Evolutionary conservation across 2,329 filamentous ascomycete genomes (phyloP).

Genomic region (Trichoderma citrinoviride): DNA sequence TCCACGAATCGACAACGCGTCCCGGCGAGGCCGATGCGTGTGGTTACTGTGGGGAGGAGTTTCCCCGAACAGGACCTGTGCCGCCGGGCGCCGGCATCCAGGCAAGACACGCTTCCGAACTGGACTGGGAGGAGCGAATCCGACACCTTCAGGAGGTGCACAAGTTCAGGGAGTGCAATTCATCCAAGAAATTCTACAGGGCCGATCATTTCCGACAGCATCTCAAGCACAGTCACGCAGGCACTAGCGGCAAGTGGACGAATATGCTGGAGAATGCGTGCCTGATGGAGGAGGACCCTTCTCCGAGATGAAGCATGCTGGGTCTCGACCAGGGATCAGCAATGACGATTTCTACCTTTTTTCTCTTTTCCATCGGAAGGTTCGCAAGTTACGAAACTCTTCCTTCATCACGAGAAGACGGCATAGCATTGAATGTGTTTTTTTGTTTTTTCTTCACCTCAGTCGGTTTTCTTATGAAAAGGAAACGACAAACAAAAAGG

Average conservation of each 20-base stretch:
- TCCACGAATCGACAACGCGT: conserved; percentile 72
- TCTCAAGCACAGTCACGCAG: conserved; percentile 94
- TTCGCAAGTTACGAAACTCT: neutral
- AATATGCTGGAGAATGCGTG: conserved; percentile 97
- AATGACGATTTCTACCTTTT: neutral
- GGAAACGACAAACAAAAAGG: neutral
- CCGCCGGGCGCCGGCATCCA: conserved; percentile 37
- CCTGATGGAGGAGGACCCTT: conserved; percentile 78
- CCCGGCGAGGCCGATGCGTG: conserved; percentile 74
- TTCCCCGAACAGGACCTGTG: conserved; percentile 52
- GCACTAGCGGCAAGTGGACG: conserved; percentile 97
- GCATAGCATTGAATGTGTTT: conserved; percentile 2
- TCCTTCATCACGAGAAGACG: neutral
- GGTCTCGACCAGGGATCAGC: neutral
- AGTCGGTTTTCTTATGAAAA: too few relatives aligned
- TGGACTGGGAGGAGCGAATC: conserved; percentile 84
- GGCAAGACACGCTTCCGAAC: conserved; percentile 60
- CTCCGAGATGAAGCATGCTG: conserved; percentile 30
- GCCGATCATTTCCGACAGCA: conserved; percentile 98
- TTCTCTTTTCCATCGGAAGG: too few relatives aligned
- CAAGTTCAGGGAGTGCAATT: conserved; percentile 98
- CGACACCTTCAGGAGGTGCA: conserved; percentile 87
- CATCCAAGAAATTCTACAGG: conserved; percentile 95
- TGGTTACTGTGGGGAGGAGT: conserved; percentile 94
- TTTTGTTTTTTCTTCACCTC: neutral